Evolutionary conservation across 805 yeast genomes (phyloP).

Genomic region (Myxozyma lipomycoides): DNA sequence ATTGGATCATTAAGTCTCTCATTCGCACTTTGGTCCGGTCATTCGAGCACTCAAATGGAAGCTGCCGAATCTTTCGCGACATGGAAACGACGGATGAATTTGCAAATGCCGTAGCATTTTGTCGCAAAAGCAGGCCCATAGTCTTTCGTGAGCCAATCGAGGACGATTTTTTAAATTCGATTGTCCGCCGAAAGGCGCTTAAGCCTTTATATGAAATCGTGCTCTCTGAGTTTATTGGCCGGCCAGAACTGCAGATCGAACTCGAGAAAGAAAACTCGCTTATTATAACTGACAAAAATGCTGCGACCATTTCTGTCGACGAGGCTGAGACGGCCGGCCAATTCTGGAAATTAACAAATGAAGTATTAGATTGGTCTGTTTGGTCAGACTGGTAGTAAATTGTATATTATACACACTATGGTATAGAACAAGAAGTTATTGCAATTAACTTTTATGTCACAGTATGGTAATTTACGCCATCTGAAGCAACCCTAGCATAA

Average conservation of each 20-base stretch:
- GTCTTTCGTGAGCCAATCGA: constrained; percentile 13
- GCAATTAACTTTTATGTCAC: too few species aligned
- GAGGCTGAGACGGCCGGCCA: constrained; percentile 14
- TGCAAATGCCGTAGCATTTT: constrained; percentile 21
- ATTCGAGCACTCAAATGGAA: constrained; percentile 11
- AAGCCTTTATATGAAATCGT: constrained; percentile 11
- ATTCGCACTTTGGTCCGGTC: constrained; percentile 13
- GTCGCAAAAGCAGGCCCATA: constrained; percentile 11
- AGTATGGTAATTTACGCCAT: too few species aligned
- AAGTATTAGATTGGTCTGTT: constrained; percentile 11
- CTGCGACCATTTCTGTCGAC: constrained; percentile 1
- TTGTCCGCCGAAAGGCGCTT: constrained; percentile 11
- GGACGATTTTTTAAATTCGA: constrained; percentile 17
- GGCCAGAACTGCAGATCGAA: constrained; percentile 3
- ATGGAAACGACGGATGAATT: constrained; percentile 1
- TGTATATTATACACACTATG: neutral
- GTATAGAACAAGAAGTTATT: too few species aligned
- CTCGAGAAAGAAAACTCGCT: neutral
- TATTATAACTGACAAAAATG: constrained; percentile 6
- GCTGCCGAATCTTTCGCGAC: constrained; percentile 17
- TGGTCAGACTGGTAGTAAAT: constrained; percentile 17
- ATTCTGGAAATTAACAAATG: constrained; percentile 17
- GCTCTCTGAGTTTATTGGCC: constrained; percentile 10
- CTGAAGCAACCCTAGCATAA: too few species aligned
- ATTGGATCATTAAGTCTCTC: constrained; percentile 4